Evolutionary conservation across 257 asterid genomes (phyloP).

Genomic region (Lycium barbarum): DNA sequence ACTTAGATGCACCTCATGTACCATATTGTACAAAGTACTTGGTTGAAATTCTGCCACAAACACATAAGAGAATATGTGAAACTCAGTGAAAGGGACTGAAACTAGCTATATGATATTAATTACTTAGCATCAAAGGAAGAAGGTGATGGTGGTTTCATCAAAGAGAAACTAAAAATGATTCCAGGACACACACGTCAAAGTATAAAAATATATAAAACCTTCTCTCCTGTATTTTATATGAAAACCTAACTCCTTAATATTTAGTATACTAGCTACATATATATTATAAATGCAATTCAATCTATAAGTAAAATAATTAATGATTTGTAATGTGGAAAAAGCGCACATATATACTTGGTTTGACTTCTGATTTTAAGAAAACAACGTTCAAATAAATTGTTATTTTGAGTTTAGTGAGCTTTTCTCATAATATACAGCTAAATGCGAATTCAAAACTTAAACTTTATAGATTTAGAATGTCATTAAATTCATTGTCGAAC

Average conservation of each 20-base stretch:
- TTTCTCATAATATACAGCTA: background rate
- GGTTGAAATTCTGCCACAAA: background rate
- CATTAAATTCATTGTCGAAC: background rate
- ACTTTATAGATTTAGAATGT: background rate
- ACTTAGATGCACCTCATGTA: slow-evolving; percentile 14
- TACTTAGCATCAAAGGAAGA: slow-evolving; percentile 36
- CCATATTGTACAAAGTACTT: background rate
- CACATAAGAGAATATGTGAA: background rate
- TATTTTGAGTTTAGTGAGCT: background rate
- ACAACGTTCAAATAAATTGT: background rate
- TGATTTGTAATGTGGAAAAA: background rate
- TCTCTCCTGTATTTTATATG: too few relatives aligned
- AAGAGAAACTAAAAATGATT: slow-evolving; percentile 21
- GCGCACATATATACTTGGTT: background rate
- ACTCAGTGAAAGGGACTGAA: slow-evolving; percentile 15
- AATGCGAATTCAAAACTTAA: background rate
- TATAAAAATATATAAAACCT: background rate
- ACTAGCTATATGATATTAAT: background rate
- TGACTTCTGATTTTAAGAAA: background rate
- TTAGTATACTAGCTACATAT: too few relatives aligned
- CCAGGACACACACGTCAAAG: background rate
- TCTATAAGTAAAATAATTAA: background rate
- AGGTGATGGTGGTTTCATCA: background rate
- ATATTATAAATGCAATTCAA: background rate
- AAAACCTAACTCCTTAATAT: background rate